A percentile compares a stretch with the other conserved stretches of the same genome.
Conservation (phyloP, 306 rosid species). For the Senna siamea region DNA sequence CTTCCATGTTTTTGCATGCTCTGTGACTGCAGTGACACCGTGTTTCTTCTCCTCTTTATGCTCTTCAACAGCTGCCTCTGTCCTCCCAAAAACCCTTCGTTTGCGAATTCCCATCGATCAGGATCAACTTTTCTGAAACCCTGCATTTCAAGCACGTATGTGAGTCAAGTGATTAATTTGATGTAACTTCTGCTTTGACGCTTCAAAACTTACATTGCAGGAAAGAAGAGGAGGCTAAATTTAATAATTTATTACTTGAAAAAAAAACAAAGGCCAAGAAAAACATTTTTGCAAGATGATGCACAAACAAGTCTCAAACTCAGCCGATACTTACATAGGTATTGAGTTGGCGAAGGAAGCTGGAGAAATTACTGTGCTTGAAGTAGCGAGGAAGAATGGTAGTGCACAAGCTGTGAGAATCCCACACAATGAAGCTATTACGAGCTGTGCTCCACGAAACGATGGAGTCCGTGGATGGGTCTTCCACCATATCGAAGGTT, state of each 20-base stretch:
- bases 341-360: constrained; percentile 97
- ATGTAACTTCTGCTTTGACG: no score
- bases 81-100: constrained; percentile 89
- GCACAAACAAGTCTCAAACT: no score
- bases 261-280: background rate
- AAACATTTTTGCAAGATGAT: no score
- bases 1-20: constrained; percentile 41
- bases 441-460: constrained; percentile 90
- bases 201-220: no score
- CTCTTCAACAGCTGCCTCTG: constrained; percentile 73
- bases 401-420: constrained; percentile 64
- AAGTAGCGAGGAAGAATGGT: constrained; percentile 84
- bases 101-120: constrained; percentile 96
- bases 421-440: constrained; percentile 96
- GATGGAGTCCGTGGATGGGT: constrained; percentile 76
- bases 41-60: constrained; percentile 83
- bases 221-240: background rate
- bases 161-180: no score
- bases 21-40: constrained; percentile 39
- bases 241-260: background rate
- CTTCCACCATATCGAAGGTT: constrained; percentile 93
- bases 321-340: constrained; percentile 77
- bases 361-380: constrained; percentile 89
- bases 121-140: constrained; percentile 95
- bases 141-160: constrained; percentile 40